Conservation (phyloP, 768 basidiomycete genomes). For the Suillus brevipes region DNA sequence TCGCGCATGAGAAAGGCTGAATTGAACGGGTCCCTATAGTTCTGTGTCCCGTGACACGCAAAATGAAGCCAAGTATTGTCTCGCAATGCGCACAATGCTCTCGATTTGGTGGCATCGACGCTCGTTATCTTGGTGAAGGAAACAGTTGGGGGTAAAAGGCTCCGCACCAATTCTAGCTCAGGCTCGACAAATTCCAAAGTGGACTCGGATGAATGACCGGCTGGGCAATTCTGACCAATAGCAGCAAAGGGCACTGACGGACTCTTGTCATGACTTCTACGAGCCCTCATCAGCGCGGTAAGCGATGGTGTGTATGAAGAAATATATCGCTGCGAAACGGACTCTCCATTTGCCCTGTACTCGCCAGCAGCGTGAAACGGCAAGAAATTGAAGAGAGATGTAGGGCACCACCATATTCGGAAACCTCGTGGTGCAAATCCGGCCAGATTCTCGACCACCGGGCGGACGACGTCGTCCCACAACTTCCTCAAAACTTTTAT, state of each 20-base stretch:
- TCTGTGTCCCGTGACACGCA: conserved; percentile 19
- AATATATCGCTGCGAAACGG: neutral
- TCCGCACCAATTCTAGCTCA: neutral
- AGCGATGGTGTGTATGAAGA: conserved; percentile 15
- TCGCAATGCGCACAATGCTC: neutral
- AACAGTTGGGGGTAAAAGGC: neutral
- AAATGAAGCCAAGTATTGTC: conserved; percentile 18
- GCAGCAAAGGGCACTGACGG: neutral
- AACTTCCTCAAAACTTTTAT: neutral
- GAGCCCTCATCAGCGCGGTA: conserved; percentile 12
- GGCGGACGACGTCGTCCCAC: neutral
- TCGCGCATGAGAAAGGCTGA: conserved; percentile 8
- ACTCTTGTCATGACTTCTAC: neutral
- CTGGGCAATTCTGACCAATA: conserved; percentile 6
- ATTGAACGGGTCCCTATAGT: conserved; percentile 12
- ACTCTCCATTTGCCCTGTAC: neutral
- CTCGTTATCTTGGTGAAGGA: conserved; percentile 2
- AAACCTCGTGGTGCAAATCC: neutral
- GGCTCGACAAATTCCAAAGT: neutral
- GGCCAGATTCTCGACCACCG: neutral
- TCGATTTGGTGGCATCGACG: neutral
- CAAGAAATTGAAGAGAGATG: conserved; percentile 8
- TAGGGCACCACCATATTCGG: conserved; percentile 14
- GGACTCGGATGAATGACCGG: neutral
- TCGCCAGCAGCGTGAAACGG: conserved; percentile 16